Evolutionary conservation across 2,329 filamentous ascomycete genomes (phyloP), one percentile per base, ranked within the genome.

Genomic region (Coleophoma crateriformis): DNA sequence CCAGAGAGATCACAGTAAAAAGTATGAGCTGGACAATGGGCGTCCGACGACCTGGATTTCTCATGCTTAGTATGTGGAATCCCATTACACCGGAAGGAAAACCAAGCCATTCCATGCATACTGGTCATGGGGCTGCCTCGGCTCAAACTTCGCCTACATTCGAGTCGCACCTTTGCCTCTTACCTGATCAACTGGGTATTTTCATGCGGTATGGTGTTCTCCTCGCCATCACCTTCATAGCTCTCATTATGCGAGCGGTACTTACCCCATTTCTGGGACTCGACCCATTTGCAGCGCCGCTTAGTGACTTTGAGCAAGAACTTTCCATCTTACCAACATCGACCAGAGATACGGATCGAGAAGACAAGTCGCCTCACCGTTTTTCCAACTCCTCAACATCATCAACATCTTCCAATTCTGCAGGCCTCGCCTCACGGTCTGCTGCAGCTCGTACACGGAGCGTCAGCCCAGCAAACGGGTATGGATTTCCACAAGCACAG

Each of bases 1-100:
- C 80, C 20, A 68, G 69, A 20, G 94, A 99, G 66, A 95, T 96
- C 56, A 99, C 94, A 0, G 90, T 97, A 60, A 99, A 99, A 71
- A 91, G 87, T 62, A 82, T 95, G 58, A 95, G 85, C 62, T 96
- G 92, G 90, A 90, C 90, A 15, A 97, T 97, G 94, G 91, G 94
- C 8, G 88, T 99, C 1, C 80, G 88, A 1, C 84, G 79, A 6
- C 94, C 94, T 0, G 94, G 90, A 0, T 94, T 99, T 58, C 73
- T 94, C 54, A 83, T 96, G 71, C 79, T 90, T 38, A 96, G 90
- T 65, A 74, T 99, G 50, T 96, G 90, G 81, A 97, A 99, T 64
- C 94, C 94, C 0, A 77, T 97, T 48, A 87, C 91, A 59, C 71
- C 70, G 46, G 66, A 71, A 43, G 81, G 75, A 46, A 71, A 71